Percentiles rank a stretch among this genome's conserved stretches.
These are phyloP conservation scores for Leccinum angustisporum DNA, from an alignment of 1,284 basidiomycete genomes.

Conservation along the genomic window DNA sequence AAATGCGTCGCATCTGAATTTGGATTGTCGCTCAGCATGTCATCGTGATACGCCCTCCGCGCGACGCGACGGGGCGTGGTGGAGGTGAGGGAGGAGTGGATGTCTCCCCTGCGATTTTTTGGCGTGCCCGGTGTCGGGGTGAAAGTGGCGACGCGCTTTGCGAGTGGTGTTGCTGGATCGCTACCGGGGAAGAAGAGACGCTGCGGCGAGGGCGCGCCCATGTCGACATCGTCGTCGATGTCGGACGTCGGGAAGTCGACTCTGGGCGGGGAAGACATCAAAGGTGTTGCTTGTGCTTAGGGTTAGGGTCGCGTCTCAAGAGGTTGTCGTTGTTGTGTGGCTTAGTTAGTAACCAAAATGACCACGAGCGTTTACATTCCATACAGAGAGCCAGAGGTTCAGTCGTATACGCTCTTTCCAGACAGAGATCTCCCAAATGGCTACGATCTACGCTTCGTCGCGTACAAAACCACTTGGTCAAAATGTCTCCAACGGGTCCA, in stretches of 20 bases:
- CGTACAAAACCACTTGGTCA: constrained; percentile 50
- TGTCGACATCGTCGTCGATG: constrained; percentile 50
- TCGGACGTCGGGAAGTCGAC: constrained; percentile 68
- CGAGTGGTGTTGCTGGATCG: constrained; percentile 50
- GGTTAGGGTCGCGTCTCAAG: constrained; percentile 36
- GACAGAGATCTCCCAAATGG: constrained; percentile 43
- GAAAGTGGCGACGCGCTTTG: constrained; percentile 45
- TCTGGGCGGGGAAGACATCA: constrained; percentile 69
- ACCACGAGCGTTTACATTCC: constrained; percentile 37
- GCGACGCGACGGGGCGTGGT: constrained; percentile 24
- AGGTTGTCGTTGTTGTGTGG: too few relatives aligned
- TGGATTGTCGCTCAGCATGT: constrained; percentile 35
- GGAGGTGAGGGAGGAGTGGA: constrained; percentile 28
- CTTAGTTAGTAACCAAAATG: constrained; percentile 21
- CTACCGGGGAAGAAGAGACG: constrained; percentile 32
- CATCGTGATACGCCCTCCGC: constrained; percentile 24
- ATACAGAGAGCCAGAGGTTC: constrained; percentile 20
- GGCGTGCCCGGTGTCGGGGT: constrained; percentile 25
- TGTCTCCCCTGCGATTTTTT: constrained; percentile 29
- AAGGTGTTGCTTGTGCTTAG: constrained; percentile 40
- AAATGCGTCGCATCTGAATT: constrained; percentile 59
- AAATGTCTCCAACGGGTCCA: constrained; percentile 48
- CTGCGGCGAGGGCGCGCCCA: constrained; percentile 41
- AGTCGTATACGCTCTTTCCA: constrained; percentile 21
- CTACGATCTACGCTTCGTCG: constrained; percentile 43